These are phyloP conservation scores for Podaxis sp. DNA, from an alignment of 768 basidiomycete genomes.

Conservation along the genomic window DNA sequence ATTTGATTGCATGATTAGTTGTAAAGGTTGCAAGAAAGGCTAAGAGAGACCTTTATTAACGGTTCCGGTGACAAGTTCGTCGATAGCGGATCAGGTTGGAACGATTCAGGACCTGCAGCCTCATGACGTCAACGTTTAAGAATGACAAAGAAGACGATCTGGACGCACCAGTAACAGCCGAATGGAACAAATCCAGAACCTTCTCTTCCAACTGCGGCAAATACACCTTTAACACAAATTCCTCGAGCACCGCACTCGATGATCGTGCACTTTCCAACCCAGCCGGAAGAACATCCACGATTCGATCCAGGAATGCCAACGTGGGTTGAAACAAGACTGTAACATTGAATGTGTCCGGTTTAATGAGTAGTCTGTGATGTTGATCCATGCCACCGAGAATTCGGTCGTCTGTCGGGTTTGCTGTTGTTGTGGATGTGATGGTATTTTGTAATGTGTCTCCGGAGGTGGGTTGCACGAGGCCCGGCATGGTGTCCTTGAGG, in stretches of 20 bases:
- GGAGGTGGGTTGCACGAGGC: conserved; percentile 70
- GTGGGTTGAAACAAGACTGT: conserved; percentile 94
- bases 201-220: conserved; percentile 95
- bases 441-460: conserved; percentile 63
- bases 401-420: conserved; percentile 58
- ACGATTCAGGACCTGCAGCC: conserved; percentile 72
- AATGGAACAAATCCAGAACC: conserved; percentile 81
- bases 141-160: not conserved
- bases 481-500: conserved; percentile 89
- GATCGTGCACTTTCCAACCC: conserved; percentile 62
- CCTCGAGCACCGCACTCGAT: conserved; percentile 75
- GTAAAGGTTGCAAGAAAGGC: not conserved
- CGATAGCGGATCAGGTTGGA: conserved; percentile 75
- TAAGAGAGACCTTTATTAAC: conserved; percentile 62
- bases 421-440: conserved; percentile 29
- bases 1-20: not conserved
- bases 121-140: not conserved
- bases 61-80: conserved; percentile 63
- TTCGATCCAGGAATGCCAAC: conserved; percentile 72
- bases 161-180: conserved; percentile 66
- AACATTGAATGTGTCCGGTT: conserved; percentile 92
- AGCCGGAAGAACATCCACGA: conserved; percentile 67
- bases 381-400: conserved; percentile 67
- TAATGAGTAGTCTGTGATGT: conserved; percentile 81
- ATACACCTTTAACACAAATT: conserved; percentile 91